Evolutionary conservation across 2,329 filamentous ascomycete species (phyloP), one percentile per base, ranked within the genome.

Genomic region (Nectriaceae sp.): DNA sequence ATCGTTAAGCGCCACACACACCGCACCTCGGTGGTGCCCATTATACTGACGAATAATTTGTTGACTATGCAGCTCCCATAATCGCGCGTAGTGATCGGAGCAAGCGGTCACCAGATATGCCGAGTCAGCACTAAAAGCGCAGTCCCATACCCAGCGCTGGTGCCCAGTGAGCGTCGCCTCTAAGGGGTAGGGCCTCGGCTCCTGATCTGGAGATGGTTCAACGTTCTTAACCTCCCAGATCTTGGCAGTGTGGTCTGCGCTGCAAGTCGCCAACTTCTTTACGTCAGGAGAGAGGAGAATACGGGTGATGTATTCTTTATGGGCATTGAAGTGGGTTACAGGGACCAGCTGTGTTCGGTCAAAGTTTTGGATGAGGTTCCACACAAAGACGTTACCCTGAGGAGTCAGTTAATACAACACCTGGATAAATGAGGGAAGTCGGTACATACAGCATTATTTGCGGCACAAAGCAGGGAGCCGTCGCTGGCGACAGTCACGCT

Each of bases 121-220:
- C 26, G 87, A 92, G 67, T 97, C 92, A 21, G 92, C 92, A 53
- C 88, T 93, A 71, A 97, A 97, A 1, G 92, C 92, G 64, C 92
- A 97, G 69, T 97, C 92, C 92, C 92, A 97, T 1, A 97, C 92
- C 92, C 92, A 97, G 45, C 92, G 85, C 72, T 97, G 92, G 71
- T 97, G 92, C 46, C 89, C 90, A 19, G 88, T 88, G 1, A 97
- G 81, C 2, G 90, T 95, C 3, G 90, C 91, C 70, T 96, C 89
- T 18, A 96, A 81, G 10, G 87, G 88, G 59, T 89, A 94, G 36
- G 77, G 86, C 68, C 78, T 82, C 8, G 77, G 70, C 26, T 74
- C 70, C 16, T 68, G 63, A 40, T 73, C 69, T 19, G 57, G 46
- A n/a, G 61, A 53, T 13, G 77, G 75, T 40, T 84, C 80, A n/a